Conservation (phyloP, 2,329 filamentous ascomycete genomes). For the Alternaria brassicicola region DNA sequence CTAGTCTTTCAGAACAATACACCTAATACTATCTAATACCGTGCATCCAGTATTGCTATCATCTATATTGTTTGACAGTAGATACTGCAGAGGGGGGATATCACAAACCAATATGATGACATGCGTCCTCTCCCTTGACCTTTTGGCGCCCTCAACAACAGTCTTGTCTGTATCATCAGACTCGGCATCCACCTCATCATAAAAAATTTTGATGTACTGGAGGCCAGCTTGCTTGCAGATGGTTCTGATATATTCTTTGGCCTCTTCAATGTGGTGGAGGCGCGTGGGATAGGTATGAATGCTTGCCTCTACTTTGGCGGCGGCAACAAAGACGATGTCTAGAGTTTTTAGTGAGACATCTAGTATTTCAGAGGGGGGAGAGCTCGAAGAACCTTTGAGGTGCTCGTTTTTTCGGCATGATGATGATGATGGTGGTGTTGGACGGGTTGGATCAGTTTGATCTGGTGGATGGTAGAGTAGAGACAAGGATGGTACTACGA, state of each 20-base stretch:
- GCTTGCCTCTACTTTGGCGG: neutral
- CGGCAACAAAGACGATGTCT: neutral
- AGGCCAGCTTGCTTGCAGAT: neutral
- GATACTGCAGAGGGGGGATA: too few relatives aligned
- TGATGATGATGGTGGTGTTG: neutral
- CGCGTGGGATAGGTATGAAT: constrained; percentile 7
- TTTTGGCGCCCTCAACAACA: neutral
- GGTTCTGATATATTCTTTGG: constrained; percentile 4
- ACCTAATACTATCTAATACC: too few relatives aligned
- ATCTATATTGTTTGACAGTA: too few relatives aligned
- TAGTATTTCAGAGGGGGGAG: neutral
- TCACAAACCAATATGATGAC: neutral
- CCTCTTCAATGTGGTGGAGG: constrained; percentile 12
- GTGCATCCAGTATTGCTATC: too few relatives aligned
- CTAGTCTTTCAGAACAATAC: too few relatives aligned
- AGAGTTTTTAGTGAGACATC: neutral
- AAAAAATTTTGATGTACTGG: neutral
- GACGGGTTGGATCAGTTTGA: neutral
- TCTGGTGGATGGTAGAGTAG: neutral
- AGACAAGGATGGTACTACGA: neutral
- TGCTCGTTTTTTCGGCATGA: neutral
- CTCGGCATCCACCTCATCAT: neutral
- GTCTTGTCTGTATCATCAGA: neutral
- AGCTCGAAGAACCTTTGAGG: neutral
- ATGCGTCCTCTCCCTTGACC: neutral